These are phyloP conservation scores for Hortiboletus flavorubellus DNA, from an alignment of 768 basidiomycete genomes.

Conservation along the genomic window DNA sequence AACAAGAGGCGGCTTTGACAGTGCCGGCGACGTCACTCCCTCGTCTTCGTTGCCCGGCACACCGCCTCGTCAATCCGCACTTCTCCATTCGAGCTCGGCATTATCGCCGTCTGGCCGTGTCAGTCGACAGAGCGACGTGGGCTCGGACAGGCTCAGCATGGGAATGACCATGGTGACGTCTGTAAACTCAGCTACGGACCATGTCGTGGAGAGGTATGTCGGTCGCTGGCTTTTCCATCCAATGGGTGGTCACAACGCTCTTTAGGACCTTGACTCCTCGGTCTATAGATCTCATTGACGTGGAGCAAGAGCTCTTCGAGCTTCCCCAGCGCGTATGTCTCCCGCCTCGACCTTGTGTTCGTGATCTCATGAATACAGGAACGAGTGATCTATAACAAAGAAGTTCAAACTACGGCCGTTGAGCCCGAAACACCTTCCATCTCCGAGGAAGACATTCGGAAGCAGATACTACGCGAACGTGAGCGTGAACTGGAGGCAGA, in stretches of 20 bases:
- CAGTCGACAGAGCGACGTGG: slow-evolving; percentile 68
- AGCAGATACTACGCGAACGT: slow-evolving; percentile 54
- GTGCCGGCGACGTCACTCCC: slow-evolving; percentile 61
- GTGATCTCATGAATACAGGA: slow-evolving; percentile 42
- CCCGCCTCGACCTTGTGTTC: background rate
- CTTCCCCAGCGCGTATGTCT: slow-evolving; percentile 73
- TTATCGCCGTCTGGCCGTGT: slow-evolving; percentile 54
- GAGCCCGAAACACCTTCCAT: slow-evolving; percentile 50
- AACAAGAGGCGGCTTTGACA: slow-evolving; percentile 47
- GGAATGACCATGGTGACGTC: slow-evolving; percentile 46
- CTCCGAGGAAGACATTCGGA: slow-evolving; percentile 72
- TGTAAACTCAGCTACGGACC: slow-evolving; percentile 57
- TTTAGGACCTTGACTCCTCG: slow-evolving; percentile 61
- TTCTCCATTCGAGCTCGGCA: slow-evolving; percentile 36
- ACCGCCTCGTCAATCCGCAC: slow-evolving; percentile 44
- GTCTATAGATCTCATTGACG: slow-evolving; percentile 75
- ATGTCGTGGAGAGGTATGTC: slow-evolving; percentile 65
- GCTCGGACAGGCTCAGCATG: slow-evolving; percentile 45
- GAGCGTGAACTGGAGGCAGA: slow-evolving; percentile 74
- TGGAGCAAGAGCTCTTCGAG: slow-evolving; percentile 88
- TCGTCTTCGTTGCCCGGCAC: slow-evolving; percentile 70
- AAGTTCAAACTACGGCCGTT: slow-evolving; percentile 71
- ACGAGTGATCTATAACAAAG: slow-evolving; percentile 80
- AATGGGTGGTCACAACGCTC: background rate
- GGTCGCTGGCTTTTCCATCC: background rate